A percentile compares a stretch with the other conserved stretches of the same genome.
Conservation (phyloP, 805 yeast species). For the Kazachstania kunashirensis region DNA sequence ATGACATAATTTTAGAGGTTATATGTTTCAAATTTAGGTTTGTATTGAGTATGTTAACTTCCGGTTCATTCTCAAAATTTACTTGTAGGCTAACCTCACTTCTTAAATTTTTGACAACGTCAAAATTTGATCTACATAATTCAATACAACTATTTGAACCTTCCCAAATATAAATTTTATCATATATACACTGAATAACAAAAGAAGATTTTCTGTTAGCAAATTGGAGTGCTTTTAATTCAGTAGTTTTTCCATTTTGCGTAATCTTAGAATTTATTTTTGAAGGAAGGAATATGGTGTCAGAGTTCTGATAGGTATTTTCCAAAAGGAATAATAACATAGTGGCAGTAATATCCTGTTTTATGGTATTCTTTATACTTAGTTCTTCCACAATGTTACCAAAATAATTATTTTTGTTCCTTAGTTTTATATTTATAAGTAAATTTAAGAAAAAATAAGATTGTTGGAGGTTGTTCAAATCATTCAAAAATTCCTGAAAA, state of each 20-base stretch:
- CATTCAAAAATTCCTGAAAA: neutral
- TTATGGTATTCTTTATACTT: too few species aligned
- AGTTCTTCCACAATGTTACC: too few species aligned
- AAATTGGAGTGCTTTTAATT: too few species aligned
- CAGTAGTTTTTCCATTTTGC: too few species aligned
- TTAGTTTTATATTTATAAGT: too few species aligned
- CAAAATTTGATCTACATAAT: slow-evolving; percentile 9
- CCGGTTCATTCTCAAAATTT: neutral
- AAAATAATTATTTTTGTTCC: too few species aligned
- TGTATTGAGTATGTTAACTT: slow-evolving; percentile 1
- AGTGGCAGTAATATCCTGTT: too few species aligned
- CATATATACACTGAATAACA: slow-evolving; percentile 8
- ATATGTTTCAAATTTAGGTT: neutral
- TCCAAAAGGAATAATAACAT: too few species aligned
- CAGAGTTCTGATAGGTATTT: too few species aligned
- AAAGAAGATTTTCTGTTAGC: too few species aligned
- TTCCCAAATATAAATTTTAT: slow-evolving; percentile 14
- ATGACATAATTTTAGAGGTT: slow-evolving; percentile 6
- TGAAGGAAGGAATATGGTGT: too few species aligned
- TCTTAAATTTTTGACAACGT: slow-evolving; percentile 8
- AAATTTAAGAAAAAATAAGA: neutral
- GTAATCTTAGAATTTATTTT: too few species aligned
- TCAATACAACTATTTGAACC: slow-evolving; percentile 11
- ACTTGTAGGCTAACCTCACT: slow-evolving; percentile 6
- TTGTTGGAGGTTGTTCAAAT: neutral